Evolutionary conservation across 768 basidiomycete species (phyloP), one percentile per base, ranked within the genome.

Genomic region (Auriculariales sp.): DNA sequence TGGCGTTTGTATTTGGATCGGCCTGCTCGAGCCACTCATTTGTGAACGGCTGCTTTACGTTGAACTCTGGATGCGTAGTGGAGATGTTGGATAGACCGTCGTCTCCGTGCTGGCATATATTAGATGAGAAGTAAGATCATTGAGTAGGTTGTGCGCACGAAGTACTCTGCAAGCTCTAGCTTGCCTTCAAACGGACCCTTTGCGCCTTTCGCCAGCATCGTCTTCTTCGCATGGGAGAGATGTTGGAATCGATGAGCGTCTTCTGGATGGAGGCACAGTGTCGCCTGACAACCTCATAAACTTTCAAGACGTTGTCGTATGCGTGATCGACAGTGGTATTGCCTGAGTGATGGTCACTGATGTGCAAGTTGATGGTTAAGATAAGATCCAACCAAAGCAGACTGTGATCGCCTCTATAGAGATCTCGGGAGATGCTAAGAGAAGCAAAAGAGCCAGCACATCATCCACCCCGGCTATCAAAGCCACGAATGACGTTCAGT

Each of bases 271-370:
- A 27, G 45, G 2, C 48, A 12, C 62, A 32, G 36, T 63, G 58
- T 11, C 45, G n/a, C 30, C 59, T 52, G 17, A 64, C 54, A 0
- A 60, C 53, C 33, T 51, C 52, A 52, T 61, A 64, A 24, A 59
- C 45, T 52, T 65, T 65, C 14, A 52, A 50, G 24, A 64, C 53
- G 55, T 65, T 65, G 47, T 35, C 33, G 50, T 51, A 48, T 2
- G 57, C 55, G 24, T 54, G 42, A 3, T 44, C 33, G 28, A 55
- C 32, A 25, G 48, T 45, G 11, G 59, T 58, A 44, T 60, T 60
- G 2, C 56, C 55, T 51, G 39, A 30, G 19, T 19, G 12, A 15
- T 3, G 10, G 19, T 30, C 46, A 47, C 17, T 48, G 9, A 14
- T 6, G 25, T 12, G 10, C 28, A 15, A 31, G 32, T 19, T 11